These are phyloP conservation scores for Penicillium sp. DNA, from an alignment of 2,329 filamentous ascomycete genomes.

Conservation along the genomic window DNA sequence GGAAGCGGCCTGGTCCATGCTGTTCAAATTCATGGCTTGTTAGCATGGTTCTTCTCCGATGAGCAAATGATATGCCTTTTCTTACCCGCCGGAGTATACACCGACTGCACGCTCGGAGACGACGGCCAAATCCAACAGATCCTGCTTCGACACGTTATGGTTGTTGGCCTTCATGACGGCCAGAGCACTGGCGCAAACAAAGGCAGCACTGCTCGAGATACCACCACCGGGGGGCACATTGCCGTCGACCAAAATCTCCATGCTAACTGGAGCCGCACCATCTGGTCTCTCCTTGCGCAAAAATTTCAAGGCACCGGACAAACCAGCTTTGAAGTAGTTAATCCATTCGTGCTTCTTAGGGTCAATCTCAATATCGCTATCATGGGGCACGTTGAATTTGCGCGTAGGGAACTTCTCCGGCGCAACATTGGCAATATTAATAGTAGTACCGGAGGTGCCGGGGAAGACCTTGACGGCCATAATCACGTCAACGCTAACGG, in stretches of 20 bases:
- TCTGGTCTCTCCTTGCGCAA: slow-evolving; percentile 66
- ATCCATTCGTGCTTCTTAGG: slow-evolving; percentile 87
- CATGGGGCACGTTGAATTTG: slow-evolving; percentile 69
- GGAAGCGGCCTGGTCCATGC: slow-evolving; percentile 96
- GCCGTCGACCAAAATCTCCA: slow-evolving; percentile 88
- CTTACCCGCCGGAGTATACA: slow-evolving; percentile 91
- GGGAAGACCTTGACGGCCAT: slow-evolving; percentile 69
- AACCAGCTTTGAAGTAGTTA: slow-evolving; percentile 96
- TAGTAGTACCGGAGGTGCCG: slow-evolving; percentile 53
- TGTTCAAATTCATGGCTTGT: slow-evolving; percentile 32
- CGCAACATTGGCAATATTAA: slow-evolving; percentile 80
- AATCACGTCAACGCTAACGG: slow-evolving; percentile 86
- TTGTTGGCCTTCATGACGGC: slow-evolving; percentile 87
- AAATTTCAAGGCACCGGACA: slow-evolving; percentile 77
- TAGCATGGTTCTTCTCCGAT: neutral
- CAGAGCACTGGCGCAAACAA: slow-evolving; percentile 85
- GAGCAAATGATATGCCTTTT: neutral
- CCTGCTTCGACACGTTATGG: slow-evolving; percentile 81
- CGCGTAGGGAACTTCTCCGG: slow-evolving; percentile 71
- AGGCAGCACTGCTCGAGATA: slow-evolving; percentile 88
- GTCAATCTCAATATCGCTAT: slow-evolving; percentile 74
- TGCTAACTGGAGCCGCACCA: slow-evolving; percentile 64
- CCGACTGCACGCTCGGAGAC: slow-evolving; percentile 92
- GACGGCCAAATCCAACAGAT: slow-evolving; percentile 88
- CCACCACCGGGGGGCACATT: slow-evolving; percentile 90